Conservation (phyloP, 208 protist species). For the Crithidia bombi region DNA sequence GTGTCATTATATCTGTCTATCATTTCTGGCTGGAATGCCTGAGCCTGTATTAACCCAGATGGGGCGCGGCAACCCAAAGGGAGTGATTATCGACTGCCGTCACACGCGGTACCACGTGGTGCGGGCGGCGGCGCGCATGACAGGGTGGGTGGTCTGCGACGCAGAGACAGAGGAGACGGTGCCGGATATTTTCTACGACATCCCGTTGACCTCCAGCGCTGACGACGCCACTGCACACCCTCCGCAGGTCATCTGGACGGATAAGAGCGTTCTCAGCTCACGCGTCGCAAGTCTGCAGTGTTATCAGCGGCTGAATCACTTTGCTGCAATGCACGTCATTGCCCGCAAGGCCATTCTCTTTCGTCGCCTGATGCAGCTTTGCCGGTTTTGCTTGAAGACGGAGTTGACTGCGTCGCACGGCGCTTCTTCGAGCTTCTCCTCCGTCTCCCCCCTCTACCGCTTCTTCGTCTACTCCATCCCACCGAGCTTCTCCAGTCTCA, state of each 20-base stretch:
- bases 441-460: background rate
- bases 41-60: too few relatives aligned
- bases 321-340: constrained; percentile 89
- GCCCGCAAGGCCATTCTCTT: constrained; percentile 90
- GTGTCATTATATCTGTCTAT: too few relatives aligned
- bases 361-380: constrained; percentile 76
- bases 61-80: background rate
- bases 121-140: constrained; percentile 50
- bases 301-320: constrained; percentile 94
- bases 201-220: constrained; percentile 19
- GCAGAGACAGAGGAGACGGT: constrained; percentile 35
- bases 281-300: constrained; percentile 65
- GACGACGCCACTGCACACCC: constrained; percentile 28
- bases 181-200: constrained; percentile 44
- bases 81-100: constrained; percentile 61
- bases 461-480: constrained; percentile 40
- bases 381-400: background rate
- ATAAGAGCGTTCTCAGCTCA: constrained; percentile 72
- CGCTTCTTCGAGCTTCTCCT: background rate
- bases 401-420: background rate
- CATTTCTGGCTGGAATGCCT: background rate
- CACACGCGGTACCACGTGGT: constrained; percentile 86
- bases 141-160: constrained; percentile 77
- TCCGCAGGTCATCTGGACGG: constrained; percentile 89
- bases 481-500: constrained; percentile 59